Evolutionary conservation across 2,329 filamentous ascomycete genomes (phyloP).

Genomic region (Rutstroemia sp.): DNA sequence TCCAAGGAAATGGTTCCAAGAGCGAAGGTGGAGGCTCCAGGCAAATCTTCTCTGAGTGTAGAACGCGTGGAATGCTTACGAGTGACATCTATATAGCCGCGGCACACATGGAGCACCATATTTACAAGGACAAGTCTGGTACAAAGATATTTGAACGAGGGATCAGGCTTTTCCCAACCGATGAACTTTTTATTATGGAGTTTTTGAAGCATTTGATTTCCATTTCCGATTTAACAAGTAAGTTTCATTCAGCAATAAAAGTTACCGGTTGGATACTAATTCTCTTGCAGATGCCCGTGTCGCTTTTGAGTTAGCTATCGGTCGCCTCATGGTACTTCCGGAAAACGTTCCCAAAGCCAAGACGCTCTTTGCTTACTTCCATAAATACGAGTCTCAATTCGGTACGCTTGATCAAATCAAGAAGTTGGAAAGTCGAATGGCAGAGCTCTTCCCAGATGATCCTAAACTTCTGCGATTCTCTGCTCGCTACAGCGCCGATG

Average conservation of each 20-base stretch:
- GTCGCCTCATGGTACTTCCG: slow-evolving; percentile 69
- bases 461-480: slow-evolving; percentile 68
- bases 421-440: slow-evolving; percentile 88
- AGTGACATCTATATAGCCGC: slow-evolving; percentile 94
- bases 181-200: slow-evolving; percentile 88
- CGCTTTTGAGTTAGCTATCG: slow-evolving; percentile 91
- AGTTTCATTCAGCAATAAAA: slow-evolving; percentile 32
- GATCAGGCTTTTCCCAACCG: slow-evolving; percentile 85
- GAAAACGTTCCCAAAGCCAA: slow-evolving; percentile 71
- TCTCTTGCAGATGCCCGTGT: slow-evolving; percentile 69
- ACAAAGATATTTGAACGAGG: slow-evolving; percentile 95
- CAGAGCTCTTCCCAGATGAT: slow-evolving; percentile 86
- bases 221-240: slow-evolving; percentile 89
- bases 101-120: slow-evolving; percentile 88
- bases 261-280: slow-evolving; percentile 14
- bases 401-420: slow-evolving; percentile 87
- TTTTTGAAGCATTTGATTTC: slow-evolving; percentile 93
- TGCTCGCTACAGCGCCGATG: slow-evolving; percentile 63
- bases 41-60: slow-evolving; percentile 82
- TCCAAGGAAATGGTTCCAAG: slow-evolving; percentile 70
- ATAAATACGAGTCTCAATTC: slow-evolving; percentile 90
- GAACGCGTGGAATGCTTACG: slow-evolving; percentile 78
- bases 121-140: slow-evolving; percentile 88
- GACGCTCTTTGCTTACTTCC: slow-evolving; percentile 82
- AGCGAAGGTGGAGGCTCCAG: slow-evolving; percentile 55